Evolutionary conservation across 2,329 filamentous ascomycete genomes (phyloP), one percentile per base, ranked within the genome.

Genomic region (Penicillium hordei): DNA sequence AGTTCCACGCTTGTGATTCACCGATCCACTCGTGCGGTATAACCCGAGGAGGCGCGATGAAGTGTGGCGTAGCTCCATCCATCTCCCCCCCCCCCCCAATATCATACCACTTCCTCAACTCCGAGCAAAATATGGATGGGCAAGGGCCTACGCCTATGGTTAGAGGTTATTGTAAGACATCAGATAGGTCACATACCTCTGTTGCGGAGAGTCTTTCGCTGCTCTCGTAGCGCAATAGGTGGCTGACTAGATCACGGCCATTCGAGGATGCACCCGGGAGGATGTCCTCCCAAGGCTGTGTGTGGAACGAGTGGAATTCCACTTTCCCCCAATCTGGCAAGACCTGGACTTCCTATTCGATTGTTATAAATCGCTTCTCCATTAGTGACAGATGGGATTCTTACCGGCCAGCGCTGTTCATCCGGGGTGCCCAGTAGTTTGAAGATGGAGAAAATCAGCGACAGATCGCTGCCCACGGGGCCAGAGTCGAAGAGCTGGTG

Each of bases 401-500:
- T 65, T 74, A 86, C 91, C 2, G 94, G 94, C 94, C 94, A 99
- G 0, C 80, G 86, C 52, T 87, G 79, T n/a, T 81, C 75, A 44
- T 89, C 89, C 0, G 94, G 94, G 1, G 93, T 97, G 1, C 95
- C 95, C 7, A 99, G 75, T 0, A 89, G 95, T 75, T 90, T 88
- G 77, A 99, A 97, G 36, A 97, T 93, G 69, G 91, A 96, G 52
- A 93, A 82, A 56, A 99, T 93, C 50, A 99, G 80, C 0, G 91
- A 90, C 39, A 99, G 81, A 75, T 99, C 94, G 70, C 90, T 97
- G 0, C 95, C 94, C 50, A 97, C 83, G 66, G 96, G 91, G 1
- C 91, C 89, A 4, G 91, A 90, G 70, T 94, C 89, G 66, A 99
- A 97, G 0, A 97, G 79, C 0, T 89, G 82, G 59, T 77, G 44